Evolutionary conservation across 768 basidiomycete genomes (phyloP).

Genomic region (Tubosaeta brunneosetosa): DNA sequence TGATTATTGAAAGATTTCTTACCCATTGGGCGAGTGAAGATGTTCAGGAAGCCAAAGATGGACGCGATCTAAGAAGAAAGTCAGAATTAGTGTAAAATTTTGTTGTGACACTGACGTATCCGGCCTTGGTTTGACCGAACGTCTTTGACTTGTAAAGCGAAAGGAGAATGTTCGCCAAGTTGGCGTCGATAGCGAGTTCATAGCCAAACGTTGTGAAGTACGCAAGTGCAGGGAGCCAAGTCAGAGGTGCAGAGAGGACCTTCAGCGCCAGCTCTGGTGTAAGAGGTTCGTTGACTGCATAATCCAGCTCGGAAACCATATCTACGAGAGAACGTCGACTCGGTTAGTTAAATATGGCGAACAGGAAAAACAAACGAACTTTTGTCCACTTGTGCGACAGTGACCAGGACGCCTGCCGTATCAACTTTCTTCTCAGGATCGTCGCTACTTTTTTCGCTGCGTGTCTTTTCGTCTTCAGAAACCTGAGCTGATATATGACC

Average conservation of each 20-base stretch:
- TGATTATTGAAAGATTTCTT: background rate
- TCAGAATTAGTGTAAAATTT: conserved; percentile 10
- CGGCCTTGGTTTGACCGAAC: conserved; percentile 48
- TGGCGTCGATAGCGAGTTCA: conserved; percentile 54
- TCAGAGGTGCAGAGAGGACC: conserved; percentile 40
- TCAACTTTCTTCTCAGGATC: conserved; percentile 27
- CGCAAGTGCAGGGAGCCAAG: conserved; percentile 51
- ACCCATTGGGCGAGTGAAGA: conserved; percentile 45
- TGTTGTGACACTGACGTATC: conserved; percentile 40
- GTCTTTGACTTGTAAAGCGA: conserved; percentile 32
- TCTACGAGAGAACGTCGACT: conserved; percentile 5
- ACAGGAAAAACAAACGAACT: background rate
- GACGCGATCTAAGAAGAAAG: conserved; percentile 20
- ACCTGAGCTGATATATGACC: background rate
- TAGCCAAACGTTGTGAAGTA: conserved; percentile 56
- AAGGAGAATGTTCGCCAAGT: conserved; percentile 45
- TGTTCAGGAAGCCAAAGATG: conserved; percentile 45
- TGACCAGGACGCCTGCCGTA: conserved; percentile 9
- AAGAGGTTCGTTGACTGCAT: conserved; percentile 43
- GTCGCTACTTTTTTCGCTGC: conserved; percentile 20
- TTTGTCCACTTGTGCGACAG: background rate
- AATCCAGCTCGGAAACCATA: conserved; percentile 34
- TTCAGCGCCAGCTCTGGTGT: conserved; percentile 29
- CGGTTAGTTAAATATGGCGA: background rate
- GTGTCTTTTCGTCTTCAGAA: conserved; percentile 13